Base-by-base conservation (phyloP, 2,329 filamentous ascomycete genomes). In the Hysterium pulicare region DNA sequence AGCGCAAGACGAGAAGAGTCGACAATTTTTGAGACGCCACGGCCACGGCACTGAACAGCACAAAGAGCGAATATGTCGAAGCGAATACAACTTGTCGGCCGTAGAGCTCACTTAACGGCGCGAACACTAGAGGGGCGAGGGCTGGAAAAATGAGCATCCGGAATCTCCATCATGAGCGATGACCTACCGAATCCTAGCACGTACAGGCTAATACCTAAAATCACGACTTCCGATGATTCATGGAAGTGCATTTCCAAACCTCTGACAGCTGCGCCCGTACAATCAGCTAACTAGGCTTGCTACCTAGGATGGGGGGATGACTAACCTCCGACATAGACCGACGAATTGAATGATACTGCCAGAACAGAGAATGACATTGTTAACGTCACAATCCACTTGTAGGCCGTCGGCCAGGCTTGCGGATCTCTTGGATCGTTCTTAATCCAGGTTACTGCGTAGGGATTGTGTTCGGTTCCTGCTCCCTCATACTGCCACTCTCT, bases 1-100 rank as follows among this genome's bases (percentile, higher is more conserved):
- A 86, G 26, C 84, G 78, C 31, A 86, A 70, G n/a, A 85, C 72
- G 24, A 87, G 66, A 2, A 88, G 68, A 1, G 78, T 77, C 36
- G 69, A 69, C 46, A 83, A 79, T 50, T 77, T 81, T 42, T 77
- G 67, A 0, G 77, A 69, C 6, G 76, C 82, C 1, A 79, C 77
- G 15, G 72, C 73, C 4, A 73, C 82, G 17, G 76, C 79, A 51
- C 79, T 83, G 59, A 87, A 86, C 1, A 74, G 75, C 1, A 77
- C 77, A 44, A 85, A 72, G 11, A 71, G 70, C 40, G 74, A 62
- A 53, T 82, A 83, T 3, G 79, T 82, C 41, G 71, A 62, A 50
- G 79, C 73, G 57, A 84, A 83, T 15, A 85, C 71, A 30, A 75
- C 61, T 54, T 84, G 63, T 13, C 65, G 61, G 37, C 65, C 65